Evolutionary conservation across 208 protist genomes (phyloP).

Genomic region (Leishmania aethiopica): DNA sequence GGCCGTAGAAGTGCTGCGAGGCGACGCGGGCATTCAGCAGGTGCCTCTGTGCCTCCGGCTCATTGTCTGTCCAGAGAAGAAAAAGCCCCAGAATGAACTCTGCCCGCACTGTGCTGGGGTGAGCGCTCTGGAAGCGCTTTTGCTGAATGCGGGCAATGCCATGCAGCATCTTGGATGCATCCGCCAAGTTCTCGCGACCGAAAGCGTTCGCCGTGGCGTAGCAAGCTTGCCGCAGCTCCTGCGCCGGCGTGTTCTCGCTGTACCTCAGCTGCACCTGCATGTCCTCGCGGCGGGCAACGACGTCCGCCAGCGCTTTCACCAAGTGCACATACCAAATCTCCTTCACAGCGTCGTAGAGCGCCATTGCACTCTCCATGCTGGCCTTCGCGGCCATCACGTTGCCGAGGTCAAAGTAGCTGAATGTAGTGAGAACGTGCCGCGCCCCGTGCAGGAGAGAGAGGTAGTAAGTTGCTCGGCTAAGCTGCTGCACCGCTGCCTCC

Average conservation of each 20-base stretch:
- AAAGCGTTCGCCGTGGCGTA: constrained; percentile 73
- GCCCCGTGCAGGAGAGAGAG: constrained; percentile 82
- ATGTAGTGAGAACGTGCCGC: constrained; percentile 80
- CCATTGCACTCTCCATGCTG: constrained; percentile 87
- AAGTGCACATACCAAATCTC: constrained; percentile 85
- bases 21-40: constrained; percentile 42
- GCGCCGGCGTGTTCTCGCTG: constrained; percentile 55
- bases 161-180: constrained; percentile 88
- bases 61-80: constrained; percentile 79
- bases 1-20: constrained; percentile 76
- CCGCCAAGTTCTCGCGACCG: constrained; percentile 78
- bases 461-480: constrained; percentile 88
- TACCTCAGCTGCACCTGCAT: constrained; percentile 70
- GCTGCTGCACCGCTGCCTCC: constrained; percentile 80
- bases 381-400: constrained; percentile 91
- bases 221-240: constrained; percentile 38
- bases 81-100: constrained; percentile 85
- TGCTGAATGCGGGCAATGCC: constrained; percentile 85
- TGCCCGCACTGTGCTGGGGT: constrained; percentile 73
- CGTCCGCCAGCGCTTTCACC: constrained; percentile 46
- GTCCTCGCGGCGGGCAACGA: constrained; percentile 53
- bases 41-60: constrained; percentile 50
- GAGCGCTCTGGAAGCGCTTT: constrained; percentile 66
- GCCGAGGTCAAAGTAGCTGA: constrained; percentile 91
- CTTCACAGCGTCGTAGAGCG: constrained; percentile 86